Base-by-base conservation (phyloP, 2,329 filamentous ascomycete genomes). In the Aspergillus felis region DNA sequence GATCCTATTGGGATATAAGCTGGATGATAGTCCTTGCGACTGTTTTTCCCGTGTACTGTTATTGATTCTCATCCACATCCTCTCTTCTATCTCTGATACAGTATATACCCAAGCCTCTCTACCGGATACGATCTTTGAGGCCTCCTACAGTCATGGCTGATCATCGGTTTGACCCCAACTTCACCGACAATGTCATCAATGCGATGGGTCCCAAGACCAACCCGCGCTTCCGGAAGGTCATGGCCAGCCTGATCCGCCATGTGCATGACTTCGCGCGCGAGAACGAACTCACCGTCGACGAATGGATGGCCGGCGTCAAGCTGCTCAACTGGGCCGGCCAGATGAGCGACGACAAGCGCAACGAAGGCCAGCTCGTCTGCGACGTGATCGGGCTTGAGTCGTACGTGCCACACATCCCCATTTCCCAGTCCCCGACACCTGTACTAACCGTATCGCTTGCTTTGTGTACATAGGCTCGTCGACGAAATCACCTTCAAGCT, bases 401-500 rank as follows among this genome's bases (percentile, higher is more conserved):
- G 74, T 82, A 72, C 63, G 78, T 66, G 24, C 4, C 12, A 32
- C 29, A 14, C 14, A 46, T 17, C 46, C 47, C 42, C 4, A 8
- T 4, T 10, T 44, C 4, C 1, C 25, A 9, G 10, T 25, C 7
- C 28, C n/a, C 14, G n/a, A 38, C 22, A 9, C 7, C 8, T 12
- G 25, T 22, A 46, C 50, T 42, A 44, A 35, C 5, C 32, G 28
- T 12, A 12, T 35, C 32, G 12, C 32, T 35, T 35, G 32, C 32
- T 35, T 9, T 42, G 20, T 22, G 35, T 6, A 24, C 6, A 35
- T 44, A 78, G 76, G 4, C 83, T 90, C 3, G 89, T 92, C 50
- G 90, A 93, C 71, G 89, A 93, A 71, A 93, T 94, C 68, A 90
- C 88, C 55, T 88, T 86, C 76, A 86, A 85, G 59, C 78, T 83